Base-by-base conservation (phyloP, 257 asterid genomes). In the Prunella vulgaris region DNA sequence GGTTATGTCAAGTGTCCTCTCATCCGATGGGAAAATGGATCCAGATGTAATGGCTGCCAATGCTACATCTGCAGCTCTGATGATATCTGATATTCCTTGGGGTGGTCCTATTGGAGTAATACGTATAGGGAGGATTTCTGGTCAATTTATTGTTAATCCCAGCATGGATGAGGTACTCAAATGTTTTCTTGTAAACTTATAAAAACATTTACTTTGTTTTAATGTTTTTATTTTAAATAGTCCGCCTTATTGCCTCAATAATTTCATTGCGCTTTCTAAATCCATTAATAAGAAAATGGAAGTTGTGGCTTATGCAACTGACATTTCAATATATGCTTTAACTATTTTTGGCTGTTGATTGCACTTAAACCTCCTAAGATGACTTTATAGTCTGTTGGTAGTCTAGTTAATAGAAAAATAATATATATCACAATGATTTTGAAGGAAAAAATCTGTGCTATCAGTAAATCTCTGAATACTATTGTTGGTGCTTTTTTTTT, bases 41-140 rank as follows among this genome's bases (percentile, higher is more conserved):
- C 97, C 99, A n/a, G 97, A 91, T 82, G 86, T 93, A 63, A 72
- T 93, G 96, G 96, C 99, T 44, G 99, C 95, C 74, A 93, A 93
- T 74, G 97, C 97, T 18, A 78, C 99, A 60, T 93, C 97, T 59
- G 96, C 97, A 76, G 97, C 99, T 75, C 87, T 93, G 65, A 89
- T 90, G 97, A 68, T 93, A 77, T 89, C 97, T 12, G 99, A 93
- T 83, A 85, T 93, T 64, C 99, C 97, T 68, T 93, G 99, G 99
- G 92, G 84, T 67, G 99, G 99, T 64, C 99, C 96, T n/a, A 86
- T 93, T 62, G 99, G 99, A 70, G 88, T 93, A 33, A 85, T 93
- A 77, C 95, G 99, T 21, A 71, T 93, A 32, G 99, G 97, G 77
- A 88, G 97, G 78, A 84, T 93, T 73, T 70, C 77, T 73, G 97